Evolutionary conservation across 139 green algal species (phyloP), one percentile per base, ranked within the genome.

Genomic region (Volvox reticuliferus): DNA sequence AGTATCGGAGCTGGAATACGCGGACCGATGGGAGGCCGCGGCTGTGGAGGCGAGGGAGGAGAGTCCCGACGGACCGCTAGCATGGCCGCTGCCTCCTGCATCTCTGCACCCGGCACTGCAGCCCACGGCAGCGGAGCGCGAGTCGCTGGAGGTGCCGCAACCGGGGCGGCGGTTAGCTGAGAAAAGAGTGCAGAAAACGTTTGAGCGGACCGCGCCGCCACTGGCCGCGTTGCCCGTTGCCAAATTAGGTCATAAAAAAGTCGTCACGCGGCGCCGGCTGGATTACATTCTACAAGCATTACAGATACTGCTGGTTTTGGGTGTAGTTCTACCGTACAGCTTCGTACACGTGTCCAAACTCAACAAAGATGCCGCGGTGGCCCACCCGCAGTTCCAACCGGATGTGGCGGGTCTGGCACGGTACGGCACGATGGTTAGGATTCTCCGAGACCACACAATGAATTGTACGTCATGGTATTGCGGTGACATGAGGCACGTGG

Each of bases 371-470:
- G 33, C 76, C 50, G 28, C 16, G 18, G 71, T 61, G 78, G 78
- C 44, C 9, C 20, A 33, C 19, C 78, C 32, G 78, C 78, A 13
- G 32, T 35, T 37, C 36, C 78, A 35, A 35, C 78, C 69, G 50
- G 79, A 86, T 44, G 79, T 17, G 0, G 50, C 24, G 79, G 50
- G 79, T 22, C 79, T 86, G 12, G 24, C 26, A 2, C 44, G 79
- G 79, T 86, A 86, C 24, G 79, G 79, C 79, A 73, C 26, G 26
- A 28, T 86, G 44, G 79, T 86, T 20, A 32, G 24, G 50, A 71
- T 71, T 24, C 79, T 86, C 50, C 44, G 79, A 86, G 79, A 86
- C 79, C 79, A 86, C 50, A 37, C 79, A 13, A 55, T 71, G 2
- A 14, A 71, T 20, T 86, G 79, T 44, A 73, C 26, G 26, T 3